phyloP scores from a whole-genome alignment of 2,329 filamentous ascomycete species.

The Claviceps maximensis region DNA sequence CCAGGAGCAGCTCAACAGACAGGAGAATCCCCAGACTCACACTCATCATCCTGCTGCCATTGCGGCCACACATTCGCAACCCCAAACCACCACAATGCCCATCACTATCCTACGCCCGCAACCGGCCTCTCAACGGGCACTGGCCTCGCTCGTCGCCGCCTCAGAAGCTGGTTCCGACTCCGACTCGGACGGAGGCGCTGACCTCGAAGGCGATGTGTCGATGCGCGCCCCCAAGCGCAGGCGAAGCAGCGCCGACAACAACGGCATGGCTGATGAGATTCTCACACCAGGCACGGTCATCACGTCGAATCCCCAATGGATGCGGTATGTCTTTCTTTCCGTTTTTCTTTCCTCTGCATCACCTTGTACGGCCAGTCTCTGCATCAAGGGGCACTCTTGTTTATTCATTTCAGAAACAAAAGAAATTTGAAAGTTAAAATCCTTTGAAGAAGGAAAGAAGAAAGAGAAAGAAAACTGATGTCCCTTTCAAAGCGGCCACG shows the following conservation, averaged over 20 bases:
- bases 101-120: slow-evolving; percentile 34
- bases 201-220: slow-evolving; percentile 30
- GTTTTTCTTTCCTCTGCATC: neutral
- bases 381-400: too few relatives aligned
- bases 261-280: slow-evolving; percentile 35
- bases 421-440: too few relatives aligned
- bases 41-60: neutral
- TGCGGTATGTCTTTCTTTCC: slow-evolving; percentile 43
- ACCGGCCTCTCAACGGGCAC: slow-evolving; percentile 16
- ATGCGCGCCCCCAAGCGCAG: slow-evolving; percentile 31
- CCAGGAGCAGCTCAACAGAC: neutral
- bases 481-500: slow-evolving; percentile 58
- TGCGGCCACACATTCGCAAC: neutral
- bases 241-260: slow-evolving; percentile 14
- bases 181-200: slow-evolving; percentile 32
- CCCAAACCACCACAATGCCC: slow-evolving; percentile 22
- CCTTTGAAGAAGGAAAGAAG: neutral
- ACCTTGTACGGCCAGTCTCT: slow-evolving; percentile 7
- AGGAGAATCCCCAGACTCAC: neutral
- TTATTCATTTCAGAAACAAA: neutral
- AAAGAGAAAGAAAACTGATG: neutral
- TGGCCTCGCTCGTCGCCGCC: slow-evolving; percentile 10
- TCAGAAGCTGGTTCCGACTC: slow-evolving; percentile 26
- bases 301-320: slow-evolving; percentile 91
- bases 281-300: slow-evolving; percentile 84